Evolutionary conservation across 1,284 basidiomycete genomes (phyloP).

Genomic region (Cerrena zonata): DNA sequence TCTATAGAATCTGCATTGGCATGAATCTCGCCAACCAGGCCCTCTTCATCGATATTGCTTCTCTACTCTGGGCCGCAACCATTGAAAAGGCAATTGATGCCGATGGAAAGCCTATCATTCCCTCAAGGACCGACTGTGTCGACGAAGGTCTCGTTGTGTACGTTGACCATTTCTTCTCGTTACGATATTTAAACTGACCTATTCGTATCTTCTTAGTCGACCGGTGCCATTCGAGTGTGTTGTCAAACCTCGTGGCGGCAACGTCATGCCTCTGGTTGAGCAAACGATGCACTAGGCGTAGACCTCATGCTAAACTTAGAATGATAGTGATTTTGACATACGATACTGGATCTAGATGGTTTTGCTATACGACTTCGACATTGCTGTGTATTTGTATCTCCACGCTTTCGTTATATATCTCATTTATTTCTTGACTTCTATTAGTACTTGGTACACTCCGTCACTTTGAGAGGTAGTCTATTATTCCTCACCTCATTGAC

Average conservation of each 20-base stretch:
- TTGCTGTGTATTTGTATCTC: too few relatives aligned
- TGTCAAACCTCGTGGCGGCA: background rate
- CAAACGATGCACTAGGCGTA: background rate
- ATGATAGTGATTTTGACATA: too few relatives aligned
- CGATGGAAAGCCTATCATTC: constrained; percentile 4
- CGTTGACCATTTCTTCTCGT: background rate
- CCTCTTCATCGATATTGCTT: constrained; percentile 10
- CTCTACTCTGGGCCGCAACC: constrained; percentile 9
- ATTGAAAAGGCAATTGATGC: constrained; percentile 2
- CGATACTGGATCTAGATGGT: too few relatives aligned
- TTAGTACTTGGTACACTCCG: too few relatives aligned
- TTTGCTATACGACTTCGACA: too few relatives aligned
- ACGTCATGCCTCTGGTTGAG: background rate
- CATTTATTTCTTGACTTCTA: too few relatives aligned
- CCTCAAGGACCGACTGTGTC: constrained; percentile 3
- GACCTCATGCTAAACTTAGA: too few relatives aligned
- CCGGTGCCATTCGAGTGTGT: background rate
- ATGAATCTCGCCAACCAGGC: constrained; percentile 7
- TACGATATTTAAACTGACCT: background rate
- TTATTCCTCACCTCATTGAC: too few relatives aligned
- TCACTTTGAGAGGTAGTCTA: too few relatives aligned
- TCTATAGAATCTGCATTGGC: constrained; percentile 8
- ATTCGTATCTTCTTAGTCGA: background rate
- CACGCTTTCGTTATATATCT: too few relatives aligned
- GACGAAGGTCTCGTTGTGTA: constrained; percentile 6